Conservation (phyloP, 164 flowering plant species). For the Taxillus chinensis region DNA sequence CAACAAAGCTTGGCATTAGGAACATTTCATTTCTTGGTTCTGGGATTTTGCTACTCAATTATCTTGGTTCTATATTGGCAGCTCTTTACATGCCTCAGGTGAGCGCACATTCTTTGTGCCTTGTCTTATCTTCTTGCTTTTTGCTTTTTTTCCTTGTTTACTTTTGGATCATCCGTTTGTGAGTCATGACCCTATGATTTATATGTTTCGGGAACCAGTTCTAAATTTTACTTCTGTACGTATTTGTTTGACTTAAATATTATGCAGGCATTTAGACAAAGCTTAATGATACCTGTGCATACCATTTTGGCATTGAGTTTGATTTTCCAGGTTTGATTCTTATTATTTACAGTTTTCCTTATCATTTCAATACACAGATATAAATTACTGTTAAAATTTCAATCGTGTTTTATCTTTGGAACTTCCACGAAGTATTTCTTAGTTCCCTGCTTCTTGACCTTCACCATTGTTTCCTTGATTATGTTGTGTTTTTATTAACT, state of each 20-base stretch:
- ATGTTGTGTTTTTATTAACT: neutral
- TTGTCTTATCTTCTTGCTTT: neutral
- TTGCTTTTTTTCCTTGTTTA: neutral
- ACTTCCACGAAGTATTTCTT: neutral
- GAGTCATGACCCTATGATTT: neutral
- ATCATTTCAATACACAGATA: neutral
- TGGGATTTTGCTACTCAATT: constrained; percentile 71
- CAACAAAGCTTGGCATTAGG: constrained; percentile 93
- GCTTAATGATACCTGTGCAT: constrained; percentile 77
- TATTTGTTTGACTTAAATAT: constrained; percentile 2
- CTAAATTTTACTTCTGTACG: constrained; percentile 4
- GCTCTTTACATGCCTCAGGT: constrained; percentile 92
- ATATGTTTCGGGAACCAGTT: neutral
- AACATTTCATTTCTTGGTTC: constrained; percentile 88
- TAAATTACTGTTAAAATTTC: neutral
- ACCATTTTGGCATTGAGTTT: constrained; percentile 50
- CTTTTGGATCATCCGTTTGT: neutral
- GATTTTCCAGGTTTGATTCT: constrained; percentile 67
- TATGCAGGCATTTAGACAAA: constrained; percentile 74
- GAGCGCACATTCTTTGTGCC: constrained; percentile 7
- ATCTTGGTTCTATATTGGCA: constrained; percentile 61
- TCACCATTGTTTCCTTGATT: too few relatives aligned
- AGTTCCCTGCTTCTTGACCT: neutral
- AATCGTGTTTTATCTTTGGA: neutral
- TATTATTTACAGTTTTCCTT: neutral